These are phyloP conservation scores for Arabidopsis hybrid DNA, from an alignment of 441 rosid species.

Conservation along the genomic window DNA sequence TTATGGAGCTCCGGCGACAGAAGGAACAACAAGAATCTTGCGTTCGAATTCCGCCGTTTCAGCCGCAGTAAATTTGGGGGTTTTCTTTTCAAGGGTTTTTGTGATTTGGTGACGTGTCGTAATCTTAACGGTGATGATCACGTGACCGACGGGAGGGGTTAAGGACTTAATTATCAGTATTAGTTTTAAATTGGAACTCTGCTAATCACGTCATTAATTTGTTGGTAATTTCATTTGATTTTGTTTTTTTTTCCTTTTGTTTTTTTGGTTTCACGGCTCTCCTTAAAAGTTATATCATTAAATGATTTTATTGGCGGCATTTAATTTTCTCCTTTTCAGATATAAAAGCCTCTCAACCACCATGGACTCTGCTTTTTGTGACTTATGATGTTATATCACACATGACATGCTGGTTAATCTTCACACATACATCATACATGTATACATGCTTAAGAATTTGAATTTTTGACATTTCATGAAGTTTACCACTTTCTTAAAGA, in stretches of 20 bases:
- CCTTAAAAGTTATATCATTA: conserved; percentile 38
- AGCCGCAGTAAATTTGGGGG: conserved; percentile 26
- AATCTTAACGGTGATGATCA: conserved; percentile 39
- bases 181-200: conserved; percentile 19
- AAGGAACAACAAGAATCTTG: conserved; percentile 48
- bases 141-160: conserved; percentile 31
- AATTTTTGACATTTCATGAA: neutral
- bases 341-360: conserved; percentile 45
- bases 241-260: neutral
- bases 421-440: neutral
- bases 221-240: conserved; percentile 34
- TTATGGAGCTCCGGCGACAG: conserved; percentile 63
- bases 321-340: conserved; percentile 33
- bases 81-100: conserved; percentile 30
- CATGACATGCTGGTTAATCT: conserved; percentile 3
- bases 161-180: conserved; percentile 11
- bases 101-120: conserved; percentile 54
- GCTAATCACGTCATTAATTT: conserved; percentile 47
- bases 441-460: neutral
- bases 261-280: conserved; percentile 2
- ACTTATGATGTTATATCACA: neutral
- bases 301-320: conserved; percentile 42
- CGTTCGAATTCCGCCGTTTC: conserved; percentile 29
- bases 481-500: too few relatives aligned
- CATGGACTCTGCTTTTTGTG: conserved; percentile 13